These are phyloP conservation scores for Collybia nuda DNA, from an alignment of 768 basidiomycete species.

Conservation along the genomic window DNA sequence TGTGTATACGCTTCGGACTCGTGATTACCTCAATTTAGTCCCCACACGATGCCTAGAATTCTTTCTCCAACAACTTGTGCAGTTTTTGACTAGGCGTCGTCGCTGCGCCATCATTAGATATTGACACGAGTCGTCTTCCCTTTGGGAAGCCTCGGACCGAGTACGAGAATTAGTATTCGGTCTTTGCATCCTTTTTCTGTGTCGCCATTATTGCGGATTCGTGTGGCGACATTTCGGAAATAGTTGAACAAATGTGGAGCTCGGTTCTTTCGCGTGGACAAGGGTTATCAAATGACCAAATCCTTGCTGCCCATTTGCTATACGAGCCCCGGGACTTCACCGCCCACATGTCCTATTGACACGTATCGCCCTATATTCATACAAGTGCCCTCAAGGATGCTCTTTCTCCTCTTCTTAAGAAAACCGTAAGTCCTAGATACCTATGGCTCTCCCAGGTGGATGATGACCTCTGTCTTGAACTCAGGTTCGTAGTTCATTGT, in stretches of 20 bases:
- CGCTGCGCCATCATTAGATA: slow-evolving; percentile 12
- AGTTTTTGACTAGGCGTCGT: slow-evolving; percentile 1
- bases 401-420: background rate
- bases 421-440: background rate
- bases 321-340: slow-evolving; percentile 22
- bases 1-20: slow-evolving; percentile 22
- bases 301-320: slow-evolving; percentile 17
- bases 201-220: background rate
- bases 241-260: slow-evolving; percentile 5
- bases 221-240: slow-evolving; percentile 11
- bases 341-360: slow-evolving; percentile 32
- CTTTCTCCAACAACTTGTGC: too few species aligned
- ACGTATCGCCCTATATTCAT: slow-evolving; percentile 27
- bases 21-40: too few species aligned
- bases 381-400: background rate
- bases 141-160: slow-evolving; percentile 5
- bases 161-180: too few species aligned
- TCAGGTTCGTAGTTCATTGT: slow-evolving; percentile 8
- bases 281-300: slow-evolving; percentile 31
- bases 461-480: slow-evolving; percentile 5
- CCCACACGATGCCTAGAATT: too few species aligned
- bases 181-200: too few species aligned
- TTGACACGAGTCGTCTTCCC: slow-evolving; percentile 1
- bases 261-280: slow-evolving; percentile 20
- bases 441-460: slow-evolving; percentile 3